Evolutionary conservation across 192 early-diverging fungal species (phyloP), one percentile per base, ranked within the genome.

Genomic region (Linnemannia zychae): DNA sequence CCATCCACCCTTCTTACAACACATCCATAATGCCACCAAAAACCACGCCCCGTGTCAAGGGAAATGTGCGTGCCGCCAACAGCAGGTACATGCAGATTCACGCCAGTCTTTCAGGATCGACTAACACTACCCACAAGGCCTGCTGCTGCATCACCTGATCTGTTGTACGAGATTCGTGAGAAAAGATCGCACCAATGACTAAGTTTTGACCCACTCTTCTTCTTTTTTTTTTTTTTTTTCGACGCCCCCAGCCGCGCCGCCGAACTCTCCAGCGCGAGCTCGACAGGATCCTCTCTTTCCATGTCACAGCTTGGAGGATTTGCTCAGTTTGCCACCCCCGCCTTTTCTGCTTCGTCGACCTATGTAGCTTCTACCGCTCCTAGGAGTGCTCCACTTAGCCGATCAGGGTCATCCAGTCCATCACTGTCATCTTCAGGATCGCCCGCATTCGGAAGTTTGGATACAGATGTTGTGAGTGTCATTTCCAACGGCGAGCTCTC

Each of bases 11-110:
- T 67, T 40, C 31, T 1, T 66, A 0, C 46, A 44, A 38, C 0
- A 31, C 24, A 33, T 24, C 75, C 24, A 22, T 60, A 44, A 85
- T 85, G 83, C 83, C 83, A 18, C 80, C 90, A 71, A 91, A 91
- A 74, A 95, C 92, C 52, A 87, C 91, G 50, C 89, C 93, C 44
- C 91, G 95, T 75, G 93, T 94, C 53, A 98, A 97, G 89, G 96
- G 96, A 70, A 96, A 96, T 80, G 89, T 94, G 66, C 92, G 96
- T 82, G 95, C 96, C 28, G 94, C 96, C 22, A 96, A 92, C 79
- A 95, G 94, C 93, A 96, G 96, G 96, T 97, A 93, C 72, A 72
- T 34, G n/a, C n/a, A 44, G 11, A 46, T 47, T 16, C 71, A 9
- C 46, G 48, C 49, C 33, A 47, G 34, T 20, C n/a, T 40, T 50